Evolutionary conservation across 805 yeast species (phyloP), one percentile per base, ranked within the genome.

Genomic region (Pichia rugopelliculosa): DNA sequence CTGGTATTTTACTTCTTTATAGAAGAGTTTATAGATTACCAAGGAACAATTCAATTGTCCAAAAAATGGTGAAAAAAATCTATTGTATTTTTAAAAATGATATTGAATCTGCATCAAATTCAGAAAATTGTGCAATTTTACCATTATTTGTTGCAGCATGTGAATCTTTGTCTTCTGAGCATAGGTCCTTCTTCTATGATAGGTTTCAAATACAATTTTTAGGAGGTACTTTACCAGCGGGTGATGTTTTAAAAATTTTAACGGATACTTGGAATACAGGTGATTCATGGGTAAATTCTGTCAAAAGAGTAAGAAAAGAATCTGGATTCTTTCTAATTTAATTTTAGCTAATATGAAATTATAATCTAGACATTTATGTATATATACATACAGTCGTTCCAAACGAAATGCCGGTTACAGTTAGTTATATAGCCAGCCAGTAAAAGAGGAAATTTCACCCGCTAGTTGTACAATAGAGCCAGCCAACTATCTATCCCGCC

Each of bases 161-260:
- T 41, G 48, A 48, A 17, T 37, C 48, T 4, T 42, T 41, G 5
- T 13, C 23, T 6, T 34, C 25, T 24, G 36, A 45, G 13, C 46
- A 48, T 42, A 17, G 45, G 12, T 15, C 25, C 1, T 48, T 48
- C 38, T 48, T 48, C 12, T 45, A 45, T 34, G 46, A 45, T 23
- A 41, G 51, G 36, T 48, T 48, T 42, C 43, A 48, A 41, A 44
- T 48, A 21, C 51, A 48, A 27, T 45, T 48, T 34, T 36, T 48
- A 21, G 51, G 51, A 6, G 51, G 51, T 3, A 45, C 45, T 42
- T 34, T 36, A 6, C 51, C 51, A 1, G 37, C 51, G 3, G 48
- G 51, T 21, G 48, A 45, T 38, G 51, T 45, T 12, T 17, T 48
- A 6, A 41, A 42, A 26, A 48, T 48, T 7, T 39, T 48, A 36